A percentile compares a stretch with the other conserved stretches of the same genome.
These are phyloP conservation scores for Penicillium salamii DNA, from an alignment of 495 filamentous ascomycete genomes.

Conservation along the genomic window DNA sequence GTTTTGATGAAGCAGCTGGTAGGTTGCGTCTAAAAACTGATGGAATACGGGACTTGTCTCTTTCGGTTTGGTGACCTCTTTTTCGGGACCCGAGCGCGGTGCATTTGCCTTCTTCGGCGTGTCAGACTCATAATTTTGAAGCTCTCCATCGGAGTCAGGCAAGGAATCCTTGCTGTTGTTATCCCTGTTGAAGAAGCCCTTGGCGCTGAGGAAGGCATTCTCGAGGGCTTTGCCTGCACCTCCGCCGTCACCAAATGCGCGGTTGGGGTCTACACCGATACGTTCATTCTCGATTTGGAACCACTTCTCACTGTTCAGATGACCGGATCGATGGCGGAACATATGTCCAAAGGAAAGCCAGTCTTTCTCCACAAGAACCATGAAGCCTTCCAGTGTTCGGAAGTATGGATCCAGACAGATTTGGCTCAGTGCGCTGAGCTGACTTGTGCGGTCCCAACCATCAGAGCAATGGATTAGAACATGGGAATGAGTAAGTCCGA, in stretches of 20 bases:
- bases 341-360: constrained; percentile 98
- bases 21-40: constrained; percentile 94
- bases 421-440: constrained; percentile 91
- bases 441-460: constrained; percentile 96
- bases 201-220: constrained; percentile 81
- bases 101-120: constrained; percentile 42
- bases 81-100: constrained; percentile 44
- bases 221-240: constrained; percentile 76
- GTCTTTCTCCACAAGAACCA: constrained; percentile 93
- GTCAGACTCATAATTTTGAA: constrained; percentile 52
- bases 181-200: constrained; percentile 83
- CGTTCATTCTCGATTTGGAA: constrained; percentile 77
- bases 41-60: constrained; percentile 98
- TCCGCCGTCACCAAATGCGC: constrained; percentile 46
- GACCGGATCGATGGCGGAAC: constrained; percentile 86
- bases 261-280: constrained; percentile 45
- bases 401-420: constrained; percentile 95
- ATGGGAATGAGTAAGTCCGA: constrained; percentile 89
- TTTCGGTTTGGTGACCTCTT: constrained; percentile 63
- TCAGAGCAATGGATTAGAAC: constrained; percentile 97
- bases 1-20: constrained; percentile 83
- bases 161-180: constrained; percentile 65
- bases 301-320: constrained; percentile 89
- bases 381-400: constrained; percentile 92
- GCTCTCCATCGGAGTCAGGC: constrained; percentile 59